Base-by-base conservation (phyloP, 331 rosid species). In the Cydonia oblonga region DNA sequence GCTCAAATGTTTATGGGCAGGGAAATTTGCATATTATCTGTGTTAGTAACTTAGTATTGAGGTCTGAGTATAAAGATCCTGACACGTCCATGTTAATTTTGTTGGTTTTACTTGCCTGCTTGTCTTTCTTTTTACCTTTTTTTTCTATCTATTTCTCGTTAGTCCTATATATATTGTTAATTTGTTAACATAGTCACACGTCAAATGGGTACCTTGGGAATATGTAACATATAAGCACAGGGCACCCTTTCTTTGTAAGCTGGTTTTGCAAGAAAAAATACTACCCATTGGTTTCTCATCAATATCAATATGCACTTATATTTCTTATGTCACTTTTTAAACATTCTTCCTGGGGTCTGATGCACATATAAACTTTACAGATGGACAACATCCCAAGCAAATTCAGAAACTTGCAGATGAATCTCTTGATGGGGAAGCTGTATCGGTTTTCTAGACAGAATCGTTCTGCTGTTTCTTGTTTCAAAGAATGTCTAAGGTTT, bases 401-500 rank as follows among this genome's bases (percentile, higher is more conserved):
- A 85, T 86, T 89, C 66, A 88, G 99, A 84, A 95, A 76, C 77
- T 79, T 95, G 82, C 86, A 85, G 53, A 91, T 95, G 99, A 87
- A 84, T 84, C 82, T 95, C 74, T 82, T 95, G 84, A 64, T 95
- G 86, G 99, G 96, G 52, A 91, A 89, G 79, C 93, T 95, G 60
- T 89, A 89, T 73, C 86, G 97, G 78, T 81, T 80, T 73, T 83
- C 90, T 74, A 89, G 90, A 80, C 96, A 95, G 84, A 89, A 84
- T 38, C 97, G 97, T 77, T 88, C 91, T 60, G 99, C 97, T 58
- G 80, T 87, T 81, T 65, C 92, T 78, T 88, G 88, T 84, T 95
- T 89, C 88, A 95, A 95, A 86, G 99, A 95, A 76, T 91, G 99
- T 80, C 78, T 95, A 70, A 91, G 99, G 99, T 95, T 80, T 68